A percentile compares a stretch with the other conserved stretches of the same genome.
Evolutionary conservation across 352 stramenopile genomes (phyloP).

Genomic region (Paralagenidium karlingii): DNA sequence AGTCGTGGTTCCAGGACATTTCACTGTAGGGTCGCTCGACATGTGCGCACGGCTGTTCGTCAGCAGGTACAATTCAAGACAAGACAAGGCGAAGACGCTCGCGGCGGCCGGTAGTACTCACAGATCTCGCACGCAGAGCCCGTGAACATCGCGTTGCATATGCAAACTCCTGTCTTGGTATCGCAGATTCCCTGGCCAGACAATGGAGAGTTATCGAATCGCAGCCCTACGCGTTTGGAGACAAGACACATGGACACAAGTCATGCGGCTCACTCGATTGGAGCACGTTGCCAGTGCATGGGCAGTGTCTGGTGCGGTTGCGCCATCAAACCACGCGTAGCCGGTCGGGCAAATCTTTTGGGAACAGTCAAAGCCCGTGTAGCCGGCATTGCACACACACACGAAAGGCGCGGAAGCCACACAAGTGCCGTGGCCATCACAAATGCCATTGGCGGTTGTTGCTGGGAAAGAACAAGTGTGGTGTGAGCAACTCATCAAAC

Average conservation of each 20-base stretch:
- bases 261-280: too few species aligned
- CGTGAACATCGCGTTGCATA: slow-evolving; percentile 56
- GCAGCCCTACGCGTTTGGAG: too few species aligned
- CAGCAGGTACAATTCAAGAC: background rate
- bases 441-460: slow-evolving; percentile 15
- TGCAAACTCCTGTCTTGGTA: slow-evolving; percentile 31
- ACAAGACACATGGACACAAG: too few species aligned
- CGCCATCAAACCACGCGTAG: slow-evolving; percentile 51
- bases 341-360: slow-evolving; percentile 33
- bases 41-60: too few species aligned
- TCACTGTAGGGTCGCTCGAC: too few species aligned
- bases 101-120: too few species aligned
- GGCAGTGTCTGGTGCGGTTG: slow-evolving; percentile 28
- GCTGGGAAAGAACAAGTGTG: too few species aligned
- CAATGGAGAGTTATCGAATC: too few species aligned
- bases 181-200: slow-evolving; percentile 52
- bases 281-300: slow-evolving; percentile 38
- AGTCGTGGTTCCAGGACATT: slow-evolving; percentile 19
- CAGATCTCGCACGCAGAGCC: slow-evolving; percentile 63
- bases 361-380: slow-evolving; percentile 37
- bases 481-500: background rate
- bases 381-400: slow-evolving; percentile 57
- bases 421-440: slow-evolving; percentile 36
- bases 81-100: background rate
- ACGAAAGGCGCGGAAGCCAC: slow-evolving; percentile 19